Conservation (phyloP, 495 filamentous ascomycete species). For the Haplographium delicatum region DNA sequence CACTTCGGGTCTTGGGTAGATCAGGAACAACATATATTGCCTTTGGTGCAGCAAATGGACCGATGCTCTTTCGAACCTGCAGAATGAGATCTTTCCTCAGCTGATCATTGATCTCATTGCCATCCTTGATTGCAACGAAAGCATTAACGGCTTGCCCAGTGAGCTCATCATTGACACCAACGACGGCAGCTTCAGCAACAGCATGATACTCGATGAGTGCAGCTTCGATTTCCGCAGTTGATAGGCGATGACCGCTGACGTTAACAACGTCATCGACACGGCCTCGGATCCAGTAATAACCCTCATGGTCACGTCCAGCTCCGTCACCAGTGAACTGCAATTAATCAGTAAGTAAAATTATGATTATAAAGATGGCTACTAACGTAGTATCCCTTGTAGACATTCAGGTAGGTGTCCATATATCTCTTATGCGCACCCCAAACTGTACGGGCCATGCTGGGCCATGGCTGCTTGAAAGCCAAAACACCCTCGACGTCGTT, state of each 20-base stretch:
- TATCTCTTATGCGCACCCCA: constrained; percentile 98
- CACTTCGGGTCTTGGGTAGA: constrained; percentile 91
- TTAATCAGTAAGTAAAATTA: not conserved
- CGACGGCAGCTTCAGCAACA: constrained; percentile 92
- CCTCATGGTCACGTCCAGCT: constrained; percentile 94
- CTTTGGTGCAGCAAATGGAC: constrained; percentile 95
- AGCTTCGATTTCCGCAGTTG: constrained; percentile 96
- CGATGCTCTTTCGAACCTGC: constrained; percentile 95
- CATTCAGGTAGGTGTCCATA: constrained; percentile 97
- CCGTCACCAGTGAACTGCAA: constrained; percentile 93
- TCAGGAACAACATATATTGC: constrained; percentile 85
- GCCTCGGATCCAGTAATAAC: constrained; percentile 99
- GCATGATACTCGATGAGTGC: constrained; percentile 86
- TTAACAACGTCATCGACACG: constrained; percentile 99
- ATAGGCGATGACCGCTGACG: constrained; percentile 91
- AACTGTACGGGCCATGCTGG: constrained; percentile 96
- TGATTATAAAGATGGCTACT: constrained; percentile 31
- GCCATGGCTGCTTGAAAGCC: constrained; percentile 97
- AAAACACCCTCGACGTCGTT: constrained; percentile 98
- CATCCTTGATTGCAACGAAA: constrained; percentile 90
- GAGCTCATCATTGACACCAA: constrained; percentile 87
- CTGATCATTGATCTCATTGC: constrained; percentile 70
- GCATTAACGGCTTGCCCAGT: constrained; percentile 97
- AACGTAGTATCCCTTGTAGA: constrained; percentile 98
- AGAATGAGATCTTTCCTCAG: constrained; percentile 87